Conservation (phyloP, 2,329 filamentous ascomycete species). For the Cytospora paraplurivora region DNA sequence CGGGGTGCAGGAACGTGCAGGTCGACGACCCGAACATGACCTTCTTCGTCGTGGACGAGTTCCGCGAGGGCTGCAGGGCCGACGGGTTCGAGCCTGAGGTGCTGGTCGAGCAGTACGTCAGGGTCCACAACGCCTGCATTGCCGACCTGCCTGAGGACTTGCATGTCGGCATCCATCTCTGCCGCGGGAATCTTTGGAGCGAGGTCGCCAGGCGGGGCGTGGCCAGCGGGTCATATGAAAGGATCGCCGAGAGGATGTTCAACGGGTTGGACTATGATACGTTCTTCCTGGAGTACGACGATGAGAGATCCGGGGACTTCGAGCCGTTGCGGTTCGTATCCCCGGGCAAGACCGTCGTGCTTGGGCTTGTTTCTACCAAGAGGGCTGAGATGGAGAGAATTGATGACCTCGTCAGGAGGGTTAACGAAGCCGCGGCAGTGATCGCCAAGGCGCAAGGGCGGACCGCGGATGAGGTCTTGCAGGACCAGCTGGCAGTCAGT, state of each 20-base stretch:
- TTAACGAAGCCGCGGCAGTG: conserved; percentile 53
- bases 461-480: conserved; percentile 55
- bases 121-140: conserved; percentile 63
- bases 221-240: conserved; percentile 54
- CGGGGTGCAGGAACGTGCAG: conserved; percentile 55
- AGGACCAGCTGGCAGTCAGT: conserved; percentile 56
- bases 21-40: conserved; percentile 58
- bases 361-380: conserved; percentile 54
- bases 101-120: conserved; percentile 54
- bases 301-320: conserved; percentile 50
- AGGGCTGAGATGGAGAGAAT: conserved; percentile 49
- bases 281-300: conserved; percentile 57
- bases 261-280: conserved; percentile 51
- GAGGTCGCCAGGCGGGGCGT: conserved; percentile 46
- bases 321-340: conserved; percentile 52
- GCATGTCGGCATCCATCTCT: conserved; percentile 66
- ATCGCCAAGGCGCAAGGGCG: conserved; percentile 59
- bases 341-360: conserved; percentile 52
- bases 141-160: conserved; percentile 46
- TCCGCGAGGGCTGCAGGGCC: conserved; percentile 46
- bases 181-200: conserved; percentile 42
- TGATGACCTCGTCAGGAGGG: conserved; percentile 45
- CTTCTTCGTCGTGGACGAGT: conserved; percentile 61
- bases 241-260: conserved; percentile 53
- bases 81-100: conserved; percentile 52